Conservation (phyloP, 1,139 yeast genomes). For the Geotrichum bryndzae region DNA sequence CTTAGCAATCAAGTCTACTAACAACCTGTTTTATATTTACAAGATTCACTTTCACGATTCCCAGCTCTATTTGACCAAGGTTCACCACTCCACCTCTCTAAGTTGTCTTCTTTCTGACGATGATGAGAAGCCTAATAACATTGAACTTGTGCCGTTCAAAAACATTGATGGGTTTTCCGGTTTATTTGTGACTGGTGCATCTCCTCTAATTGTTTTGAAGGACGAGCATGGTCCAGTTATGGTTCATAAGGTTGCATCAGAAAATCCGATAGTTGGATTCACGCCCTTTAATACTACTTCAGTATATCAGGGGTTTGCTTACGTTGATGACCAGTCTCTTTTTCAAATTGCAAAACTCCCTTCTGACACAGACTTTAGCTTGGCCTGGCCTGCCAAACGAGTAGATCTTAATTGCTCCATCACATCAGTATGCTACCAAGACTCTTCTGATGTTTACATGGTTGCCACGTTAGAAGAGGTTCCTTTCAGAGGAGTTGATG, state of each 20-base stretch:
- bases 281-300: conserved; percentile 31
- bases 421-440: conserved; percentile 67
- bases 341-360: conserved; percentile 67
- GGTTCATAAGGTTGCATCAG: conserved; percentile 60
- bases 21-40: conserved; percentile 10
- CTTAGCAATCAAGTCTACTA: conserved; percentile 11
- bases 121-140: conserved; percentile 47
- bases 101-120: conserved; percentile 40
- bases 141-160: conserved; percentile 14
- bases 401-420: conserved; percentile 54
- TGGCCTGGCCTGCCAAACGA: conserved; percentile 55
- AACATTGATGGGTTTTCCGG: conserved; percentile 19
- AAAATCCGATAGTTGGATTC: conserved; percentile 38
- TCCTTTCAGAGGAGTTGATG: conserved; percentile 65
- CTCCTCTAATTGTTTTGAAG: conserved; percentile 64
- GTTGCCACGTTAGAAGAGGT: conserved; percentile 58
- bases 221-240: conserved; percentile 60
- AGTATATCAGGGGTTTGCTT: conserved; percentile 53
- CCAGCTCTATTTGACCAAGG: conserved; percentile 6
- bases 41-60: conserved; percentile 1
- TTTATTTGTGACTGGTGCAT: conserved; percentile 56
- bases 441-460: conserved; percentile 56
- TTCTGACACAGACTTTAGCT: conserved; percentile 48
- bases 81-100: conserved; percentile 25
- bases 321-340: conserved; percentile 63